Percentiles rank a stretch among this genome's conserved stretches.
Conservation (phyloP, 768 basidiomycete species). For the Naganishia vaughanmartiniae region DNA sequence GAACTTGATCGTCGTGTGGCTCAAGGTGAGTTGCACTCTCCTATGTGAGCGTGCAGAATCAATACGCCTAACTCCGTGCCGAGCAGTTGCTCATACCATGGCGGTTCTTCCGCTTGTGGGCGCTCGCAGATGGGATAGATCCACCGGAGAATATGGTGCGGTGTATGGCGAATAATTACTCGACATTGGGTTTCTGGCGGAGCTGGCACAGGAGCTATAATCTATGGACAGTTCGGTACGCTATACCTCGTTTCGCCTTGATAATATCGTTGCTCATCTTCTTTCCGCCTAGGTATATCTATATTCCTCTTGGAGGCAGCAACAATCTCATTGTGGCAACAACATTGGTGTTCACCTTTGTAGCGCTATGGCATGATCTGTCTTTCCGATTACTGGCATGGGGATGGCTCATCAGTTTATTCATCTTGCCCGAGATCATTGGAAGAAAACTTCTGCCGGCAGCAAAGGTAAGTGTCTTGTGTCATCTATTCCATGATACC, state of each 20-base stretch:
- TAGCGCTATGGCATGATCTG: slow-evolving; percentile 95
- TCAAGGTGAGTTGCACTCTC: slow-evolving; percentile 66
- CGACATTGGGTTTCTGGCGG: slow-evolving; percentile 86
- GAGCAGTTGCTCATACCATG: slow-evolving; percentile 84
- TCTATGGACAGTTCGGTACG: slow-evolving; percentile 83
- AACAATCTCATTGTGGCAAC: slow-evolving; percentile 63
- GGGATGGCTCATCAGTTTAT: slow-evolving; percentile 93
- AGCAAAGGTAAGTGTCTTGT: slow-evolving; percentile 60
- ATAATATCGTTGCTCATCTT: background rate
- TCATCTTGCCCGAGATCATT: slow-evolving; percentile 79
- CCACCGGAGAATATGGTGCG: slow-evolving; percentile 98
- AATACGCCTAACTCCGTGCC: background rate
- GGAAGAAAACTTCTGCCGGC: slow-evolving; percentile 64
- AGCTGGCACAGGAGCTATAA: slow-evolving; percentile 97
- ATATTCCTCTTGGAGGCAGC: slow-evolving; percentile 83
- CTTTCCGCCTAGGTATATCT: slow-evolving; percentile 69
- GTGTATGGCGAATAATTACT: slow-evolving; percentile 98
- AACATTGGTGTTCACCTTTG: slow-evolving; percentile 84
- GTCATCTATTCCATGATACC: background rate
- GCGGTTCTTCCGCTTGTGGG: slow-evolving; percentile 96
- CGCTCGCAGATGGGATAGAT: slow-evolving; percentile 79
- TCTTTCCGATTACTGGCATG: slow-evolving; percentile 82
- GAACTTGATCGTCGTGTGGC: slow-evolving; percentile 93
- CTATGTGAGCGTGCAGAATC: background rate
- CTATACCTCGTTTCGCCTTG: background rate